phyloP scores from a whole-genome alignment of 2,329 filamentous ascomycete species.

The Scedosporium apiospermum region DNA sequence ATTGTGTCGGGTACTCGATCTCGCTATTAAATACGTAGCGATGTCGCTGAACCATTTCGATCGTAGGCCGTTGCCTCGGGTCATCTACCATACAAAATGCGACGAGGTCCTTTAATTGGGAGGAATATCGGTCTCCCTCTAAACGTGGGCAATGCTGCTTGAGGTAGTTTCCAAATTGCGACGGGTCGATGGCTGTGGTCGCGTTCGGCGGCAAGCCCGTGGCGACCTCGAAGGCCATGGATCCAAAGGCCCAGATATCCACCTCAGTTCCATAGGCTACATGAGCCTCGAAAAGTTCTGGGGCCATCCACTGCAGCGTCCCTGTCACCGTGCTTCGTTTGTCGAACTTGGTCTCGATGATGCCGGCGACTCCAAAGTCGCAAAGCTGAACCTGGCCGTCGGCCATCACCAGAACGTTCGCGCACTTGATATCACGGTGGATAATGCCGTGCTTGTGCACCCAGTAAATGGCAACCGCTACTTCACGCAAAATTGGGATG shows the following conservation, averaged over 20 bases:
- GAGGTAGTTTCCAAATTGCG: constrained; percentile 26
- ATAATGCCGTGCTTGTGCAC: constrained; percentile 61
- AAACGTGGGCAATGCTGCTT: constrained; percentile 57
- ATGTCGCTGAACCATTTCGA: constrained; percentile 61
- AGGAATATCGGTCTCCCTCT: constrained; percentile 62
- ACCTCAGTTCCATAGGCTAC: constrained; percentile 57
- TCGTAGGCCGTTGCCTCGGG: constrained; percentile 57
- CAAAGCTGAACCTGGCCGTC: constrained; percentile 69
- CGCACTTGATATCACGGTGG: constrained; percentile 64
- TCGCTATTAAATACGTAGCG: constrained; percentile 57
- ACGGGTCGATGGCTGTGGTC: constrained; percentile 38
- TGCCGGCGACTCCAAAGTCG: constrained; percentile 75
- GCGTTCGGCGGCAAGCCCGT: constrained; percentile 67
- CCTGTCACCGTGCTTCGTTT: constrained; percentile 76
- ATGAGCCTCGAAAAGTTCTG: constrained; percentile 59
- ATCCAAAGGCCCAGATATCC: constrained; percentile 80
- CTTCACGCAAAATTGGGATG: constrained; percentile 56
- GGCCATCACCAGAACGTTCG: constrained; percentile 73
- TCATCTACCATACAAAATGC: constrained; percentile 65
- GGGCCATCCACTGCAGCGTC: constrained; percentile 81
- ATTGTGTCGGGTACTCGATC: constrained; percentile 52
- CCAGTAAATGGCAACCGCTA: constrained; percentile 57
- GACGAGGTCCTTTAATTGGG: constrained; percentile 58
- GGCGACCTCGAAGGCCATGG: constrained; percentile 72
- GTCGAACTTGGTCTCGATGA: constrained; percentile 64